Base-by-base conservation (phyloP, 2,329 filamentous ascomycete species). In the Phoma sp. region DNA sequence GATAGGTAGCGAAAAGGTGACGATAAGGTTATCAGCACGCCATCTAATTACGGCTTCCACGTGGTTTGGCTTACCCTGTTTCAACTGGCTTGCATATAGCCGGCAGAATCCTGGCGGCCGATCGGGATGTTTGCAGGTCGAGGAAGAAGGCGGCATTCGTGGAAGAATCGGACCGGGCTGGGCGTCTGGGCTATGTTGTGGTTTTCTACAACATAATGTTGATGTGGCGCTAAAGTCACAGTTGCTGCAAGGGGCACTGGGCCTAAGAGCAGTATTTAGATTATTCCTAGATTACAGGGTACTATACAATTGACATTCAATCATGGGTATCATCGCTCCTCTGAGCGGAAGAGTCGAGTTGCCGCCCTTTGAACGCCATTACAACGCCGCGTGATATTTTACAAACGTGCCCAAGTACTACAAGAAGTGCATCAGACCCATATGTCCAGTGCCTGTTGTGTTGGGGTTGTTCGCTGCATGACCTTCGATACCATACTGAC, bases 401-500 rank as follows among this genome's bases (percentile, higher is more conserved):
- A 40, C 28, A 45, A 15, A 26, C 28, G 39, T 15, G 9, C 21
- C 17, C 2, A 9, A 6, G 14, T 29, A 10, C 28, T 29, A 56
- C 34, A 56, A 48, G 23, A 50, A 56, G 12, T 56, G 42, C 47
- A 56, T 50, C 28, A 56, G 17, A 3, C 52, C 52, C 42, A 56
- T 32, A 17, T 50, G 46, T n/a, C 52, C 52, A 2, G 42, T 42
- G 7, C 36, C 37, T 15, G 40, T 42, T 7, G 34, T 32, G 11
- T 43, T 46, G 15, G 33, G 38, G 18, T 32, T 43, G 21, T 39
- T 45, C 10, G 42, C 25, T 2, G 29, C 6, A 20, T 59, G 53
- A 4, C 74, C 67, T n/a, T 80, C 76, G 61, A 77, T 75, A 6
- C 76, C 78, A 50, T 78, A 81, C 49, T 81, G 75, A 21, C 67